phyloP scores from a whole-genome alignment of 169 alveolate genomes.

The Eimeria falciformis region DNA sequence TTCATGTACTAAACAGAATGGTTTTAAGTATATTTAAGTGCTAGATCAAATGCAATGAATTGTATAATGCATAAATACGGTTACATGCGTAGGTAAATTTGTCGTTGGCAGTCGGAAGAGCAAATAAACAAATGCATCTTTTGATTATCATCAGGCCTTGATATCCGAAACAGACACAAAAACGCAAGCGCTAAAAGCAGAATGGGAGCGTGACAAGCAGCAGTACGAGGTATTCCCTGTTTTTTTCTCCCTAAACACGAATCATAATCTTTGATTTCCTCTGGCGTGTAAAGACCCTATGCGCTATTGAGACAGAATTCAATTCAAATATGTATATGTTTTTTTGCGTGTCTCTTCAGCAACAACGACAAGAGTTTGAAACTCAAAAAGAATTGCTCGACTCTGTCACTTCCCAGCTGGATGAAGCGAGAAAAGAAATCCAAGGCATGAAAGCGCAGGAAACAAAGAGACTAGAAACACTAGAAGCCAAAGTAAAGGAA shows the following conservation, averaged over 20 bases:
- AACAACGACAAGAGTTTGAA: not conserved
- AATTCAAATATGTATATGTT: not conserved
- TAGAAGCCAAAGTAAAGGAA: slow-evolving; percentile 59
- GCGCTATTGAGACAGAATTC: not conserved
- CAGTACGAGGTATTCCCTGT: not conserved
- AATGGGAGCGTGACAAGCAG: not conserved
- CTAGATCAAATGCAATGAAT: too few species aligned
- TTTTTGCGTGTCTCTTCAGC: not conserved
- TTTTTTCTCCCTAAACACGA: not conserved
- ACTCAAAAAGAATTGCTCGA: not conserved
- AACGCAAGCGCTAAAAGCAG: not conserved
- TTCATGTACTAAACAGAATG: not conserved
- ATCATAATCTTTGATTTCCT: too few species aligned
- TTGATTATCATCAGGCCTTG: not conserved
- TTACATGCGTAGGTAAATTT: too few species aligned
- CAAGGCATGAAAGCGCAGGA: not conserved
- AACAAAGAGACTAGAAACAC: not conserved
- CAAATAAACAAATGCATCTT: too few species aligned
- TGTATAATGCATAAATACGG: too few species aligned
- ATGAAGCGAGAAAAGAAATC: not conserved
- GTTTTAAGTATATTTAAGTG: too few species aligned
- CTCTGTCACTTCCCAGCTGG: not conserved
- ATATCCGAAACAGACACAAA: not conserved
- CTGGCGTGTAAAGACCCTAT: too few species aligned
- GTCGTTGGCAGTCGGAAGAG: too few species aligned